phyloP scores from a whole-genome alignment of 768 basidiomycete genomes.

The Podaxis sp. region DNA sequence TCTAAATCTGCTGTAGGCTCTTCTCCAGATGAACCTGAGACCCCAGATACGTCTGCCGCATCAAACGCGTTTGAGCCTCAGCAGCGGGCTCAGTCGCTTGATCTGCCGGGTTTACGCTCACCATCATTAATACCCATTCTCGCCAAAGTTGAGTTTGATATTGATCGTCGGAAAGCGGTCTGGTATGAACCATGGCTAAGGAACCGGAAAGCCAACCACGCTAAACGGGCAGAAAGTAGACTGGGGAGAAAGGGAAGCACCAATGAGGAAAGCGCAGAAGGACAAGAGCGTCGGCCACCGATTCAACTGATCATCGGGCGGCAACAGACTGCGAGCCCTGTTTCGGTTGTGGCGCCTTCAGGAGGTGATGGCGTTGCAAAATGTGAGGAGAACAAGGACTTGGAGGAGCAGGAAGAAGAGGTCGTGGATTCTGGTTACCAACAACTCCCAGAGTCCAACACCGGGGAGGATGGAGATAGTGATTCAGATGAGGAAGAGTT shows the following conservation, averaged over 20 bases:
- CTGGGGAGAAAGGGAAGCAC: constrained; percentile 19
- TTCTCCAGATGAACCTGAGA: constrained; percentile 46
- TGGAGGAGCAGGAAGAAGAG: constrained; percentile 18
- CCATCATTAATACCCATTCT: constrained; percentile 76
- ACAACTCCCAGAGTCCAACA: constrained; percentile 30
- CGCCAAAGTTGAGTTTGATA: constrained; percentile 94
- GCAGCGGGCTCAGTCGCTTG: constrained; percentile 44
- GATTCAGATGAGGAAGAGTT: constrained; percentile 32
- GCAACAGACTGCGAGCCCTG: constrained; percentile 39
- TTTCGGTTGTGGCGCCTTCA: constrained; percentile 24
- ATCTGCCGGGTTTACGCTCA: constrained; percentile 65
- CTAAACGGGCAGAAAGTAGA: constrained; percentile 53
- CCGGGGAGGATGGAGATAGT: constrained; percentile 29
- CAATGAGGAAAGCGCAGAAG: constrained; percentile 20
- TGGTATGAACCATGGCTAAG: constrained; percentile 89
- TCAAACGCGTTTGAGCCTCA: constrained; percentile 24
- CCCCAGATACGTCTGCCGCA: constrained; percentile 53
- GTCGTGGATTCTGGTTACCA: constrained; percentile 29
- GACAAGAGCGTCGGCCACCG: constrained; percentile 31
- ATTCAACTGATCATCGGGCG: constrained; percentile 53
- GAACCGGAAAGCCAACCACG: constrained; percentile 58
- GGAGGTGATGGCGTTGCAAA: not conserved
- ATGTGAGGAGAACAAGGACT: constrained; percentile 9
- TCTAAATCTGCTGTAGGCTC: constrained; percentile 44
- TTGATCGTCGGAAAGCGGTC: constrained; percentile 72